phyloP scores from a whole-genome alignment of 108 stramenopile species.

The Nitzschia inconspicua region DNA sequence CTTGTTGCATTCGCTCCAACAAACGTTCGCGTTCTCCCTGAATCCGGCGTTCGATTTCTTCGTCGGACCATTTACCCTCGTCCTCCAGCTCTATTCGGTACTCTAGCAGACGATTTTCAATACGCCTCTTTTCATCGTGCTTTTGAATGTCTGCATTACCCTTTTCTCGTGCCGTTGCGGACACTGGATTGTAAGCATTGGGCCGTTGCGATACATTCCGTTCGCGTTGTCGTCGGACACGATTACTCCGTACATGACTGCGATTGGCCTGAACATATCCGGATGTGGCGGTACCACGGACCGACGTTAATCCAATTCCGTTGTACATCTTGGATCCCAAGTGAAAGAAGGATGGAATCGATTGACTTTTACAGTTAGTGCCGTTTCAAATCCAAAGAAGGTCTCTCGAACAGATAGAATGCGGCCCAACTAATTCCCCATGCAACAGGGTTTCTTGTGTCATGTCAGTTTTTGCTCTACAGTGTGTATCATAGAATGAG shows the following conservation, averaged over 20 bases:
- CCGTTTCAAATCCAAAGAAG: no score
- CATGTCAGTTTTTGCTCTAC: no score
- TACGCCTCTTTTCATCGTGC: constrained; percentile 59
- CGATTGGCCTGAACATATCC: constrained; percentile 87
- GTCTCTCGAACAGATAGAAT: no score
- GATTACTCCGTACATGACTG: constrained; percentile 67
- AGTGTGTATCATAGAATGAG: no score
- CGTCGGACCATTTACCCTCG: constrained; percentile 23
- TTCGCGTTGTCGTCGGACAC: constrained; percentile 53
- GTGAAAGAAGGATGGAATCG: not conserved
- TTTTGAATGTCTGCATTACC: constrained; percentile 65
- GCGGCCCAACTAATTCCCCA: no score
- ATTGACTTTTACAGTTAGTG: not conserved
- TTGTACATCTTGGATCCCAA: constrained; percentile 70
- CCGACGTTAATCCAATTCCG: constrained; percentile 85
- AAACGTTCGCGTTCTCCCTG: constrained; percentile 46
- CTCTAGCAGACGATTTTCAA: constrained; percentile 76
- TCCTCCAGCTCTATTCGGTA: constrained; percentile 75
- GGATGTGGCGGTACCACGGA: constrained; percentile 88
- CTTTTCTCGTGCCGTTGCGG: constrained; percentile 49
- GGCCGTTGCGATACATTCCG: constrained; percentile 25
- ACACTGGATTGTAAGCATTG: constrained; percentile 35
- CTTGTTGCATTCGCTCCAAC: constrained; percentile 33
- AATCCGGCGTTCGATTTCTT: constrained; percentile 67
- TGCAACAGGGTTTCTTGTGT: no score